Conservation (phyloP, 2,329 filamentous ascomycete species). For the Pyricularia sp. region DNA sequence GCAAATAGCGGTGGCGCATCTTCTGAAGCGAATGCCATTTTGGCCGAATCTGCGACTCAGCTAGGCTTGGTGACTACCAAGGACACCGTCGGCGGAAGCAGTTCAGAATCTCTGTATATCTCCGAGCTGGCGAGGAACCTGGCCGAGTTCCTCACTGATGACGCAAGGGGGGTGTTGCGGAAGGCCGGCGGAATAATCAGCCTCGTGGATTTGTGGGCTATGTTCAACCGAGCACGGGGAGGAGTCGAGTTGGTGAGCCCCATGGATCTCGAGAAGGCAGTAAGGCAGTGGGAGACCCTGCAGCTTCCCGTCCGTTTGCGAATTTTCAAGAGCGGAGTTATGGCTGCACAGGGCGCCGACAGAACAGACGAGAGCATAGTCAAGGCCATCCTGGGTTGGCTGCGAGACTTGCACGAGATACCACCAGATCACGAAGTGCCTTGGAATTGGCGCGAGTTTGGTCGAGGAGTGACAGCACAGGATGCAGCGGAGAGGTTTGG, state of each 20-base stretch:
- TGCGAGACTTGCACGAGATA: constrained; percentile 60
- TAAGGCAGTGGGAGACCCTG: constrained; percentile 77
- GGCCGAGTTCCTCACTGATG: constrained; percentile 83
- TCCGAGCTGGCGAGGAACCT: constrained; percentile 78
- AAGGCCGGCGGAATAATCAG: constrained; percentile 82
- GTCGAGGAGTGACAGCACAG: constrained; percentile 79
- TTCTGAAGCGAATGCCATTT: constrained; percentile 62
- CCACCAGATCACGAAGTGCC: constrained; percentile 53
- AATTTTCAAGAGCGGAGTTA: constrained; percentile 85
- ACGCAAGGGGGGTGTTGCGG: constrained; percentile 66
- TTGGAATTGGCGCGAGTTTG: constrained; percentile 73
- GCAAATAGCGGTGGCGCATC: constrained; percentile 46
- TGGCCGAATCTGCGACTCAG: constrained; percentile 75
- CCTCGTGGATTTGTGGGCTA: constrained; percentile 83
- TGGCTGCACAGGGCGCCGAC: constrained; percentile 84
- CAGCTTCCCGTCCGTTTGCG: constrained; percentile 78
- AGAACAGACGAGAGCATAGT: constrained; percentile 88
- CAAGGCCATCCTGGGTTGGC: constrained; percentile 64
- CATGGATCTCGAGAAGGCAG: constrained; percentile 83
- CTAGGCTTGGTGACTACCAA: constrained; percentile 89
- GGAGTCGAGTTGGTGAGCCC: constrained; percentile 93
- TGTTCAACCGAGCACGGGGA: constrained; percentile 87
- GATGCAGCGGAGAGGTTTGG: constrained; percentile 85
- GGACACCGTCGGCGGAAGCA: constrained; percentile 67
- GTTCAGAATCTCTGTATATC: constrained; percentile 76